Evolutionary conservation across 2,329 filamentous ascomycete species (phyloP), one percentile per base, ranked within the genome.

Genomic region (Aspergillus ustus): DNA sequence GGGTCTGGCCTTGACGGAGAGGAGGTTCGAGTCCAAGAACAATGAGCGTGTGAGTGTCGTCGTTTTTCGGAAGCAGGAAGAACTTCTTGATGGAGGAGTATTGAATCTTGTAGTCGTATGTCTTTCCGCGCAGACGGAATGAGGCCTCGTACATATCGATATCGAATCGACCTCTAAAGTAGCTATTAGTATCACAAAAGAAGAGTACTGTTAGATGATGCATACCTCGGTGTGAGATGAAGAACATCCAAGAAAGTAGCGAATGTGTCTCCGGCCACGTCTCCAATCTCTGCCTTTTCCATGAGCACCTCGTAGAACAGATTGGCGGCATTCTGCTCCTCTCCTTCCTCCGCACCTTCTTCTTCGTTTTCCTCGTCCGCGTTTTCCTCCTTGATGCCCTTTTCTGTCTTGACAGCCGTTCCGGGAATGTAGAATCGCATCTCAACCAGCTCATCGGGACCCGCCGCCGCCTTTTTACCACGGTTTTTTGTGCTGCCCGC

Each of bases 91-190:
- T 93, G 53, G 90, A 88, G 61, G 97, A 92, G 80, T 97, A 99
- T 77, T 97, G 93, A 68, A 99, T 98, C 86, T 99, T 99, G 87
- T 99, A 99, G 82, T 99, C 96, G 83, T 99, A 99, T 25, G 95
- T 99, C 82, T 99, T 99, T 73, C 95, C 95, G 67, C 95, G 94
- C 64, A 99, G 86, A 65, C 95, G 91, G 85, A 99, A 98, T 2
- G 95, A 98, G 17, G 88, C 90, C 78, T 98, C 95, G 85, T 99
- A 99, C 91, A 99, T 97, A 78, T 99, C 95, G 81, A 99, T 97
- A 77, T 98, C 95, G 84, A 99, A 99, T 69, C 95, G 94, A 77
- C 95, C 96, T 91, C 95, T 93, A 79, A 63, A 65, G 54, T 45
- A 53, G 61, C 22, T 20, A 46, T 71, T 57, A 72, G 63, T 37